Percentiles rank a stretch among this genome's conserved stretches.
These are phyloP conservation scores for Urostyla sp. DNA, from an alignment of 73 alveolate genomes.

Conservation along the genomic window DNA sequence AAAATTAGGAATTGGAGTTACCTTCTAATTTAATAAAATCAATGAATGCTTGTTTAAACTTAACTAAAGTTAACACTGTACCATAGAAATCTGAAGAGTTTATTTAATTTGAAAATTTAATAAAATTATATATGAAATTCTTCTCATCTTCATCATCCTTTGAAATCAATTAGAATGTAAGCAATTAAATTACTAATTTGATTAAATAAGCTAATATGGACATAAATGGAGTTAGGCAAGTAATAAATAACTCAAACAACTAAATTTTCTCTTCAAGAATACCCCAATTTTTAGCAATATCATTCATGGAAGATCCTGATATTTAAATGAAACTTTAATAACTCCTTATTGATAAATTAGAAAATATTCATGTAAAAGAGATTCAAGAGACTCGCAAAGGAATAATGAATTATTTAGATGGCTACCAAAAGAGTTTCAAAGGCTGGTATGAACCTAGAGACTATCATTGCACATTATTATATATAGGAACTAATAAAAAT, in stretches of 20 bases:
- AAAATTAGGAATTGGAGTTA: constrained; percentile 20
- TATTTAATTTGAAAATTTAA: background rate
- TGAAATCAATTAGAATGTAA: background rate
- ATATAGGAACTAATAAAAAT: background rate
- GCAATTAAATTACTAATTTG: background rate
- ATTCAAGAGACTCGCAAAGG: background rate
- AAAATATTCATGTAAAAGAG: background rate
- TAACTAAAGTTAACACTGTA: background rate
- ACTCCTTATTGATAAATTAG: too few relatives aligned
- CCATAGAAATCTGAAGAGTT: background rate
- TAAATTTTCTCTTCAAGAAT: too few relatives aligned
- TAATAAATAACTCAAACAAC: too few relatives aligned
- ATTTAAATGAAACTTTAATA: too few relatives aligned
- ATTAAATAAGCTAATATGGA: background rate
- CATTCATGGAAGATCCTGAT: too few relatives aligned
- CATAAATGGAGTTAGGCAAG: too few relatives aligned
- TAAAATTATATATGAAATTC: background rate
- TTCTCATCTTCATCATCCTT: background rate
- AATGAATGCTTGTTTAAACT: constrained; percentile 11
- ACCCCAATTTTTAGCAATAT: too few relatives aligned
- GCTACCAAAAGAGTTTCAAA: background rate
- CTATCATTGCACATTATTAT: constrained; percentile 24
- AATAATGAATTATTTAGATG: background rate
- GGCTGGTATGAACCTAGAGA: constrained; percentile 26
- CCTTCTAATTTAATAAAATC: background rate